phyloP scores from a whole-genome alignment of 2,329 filamentous ascomycete species.

The Eutypa lata region DNA sequence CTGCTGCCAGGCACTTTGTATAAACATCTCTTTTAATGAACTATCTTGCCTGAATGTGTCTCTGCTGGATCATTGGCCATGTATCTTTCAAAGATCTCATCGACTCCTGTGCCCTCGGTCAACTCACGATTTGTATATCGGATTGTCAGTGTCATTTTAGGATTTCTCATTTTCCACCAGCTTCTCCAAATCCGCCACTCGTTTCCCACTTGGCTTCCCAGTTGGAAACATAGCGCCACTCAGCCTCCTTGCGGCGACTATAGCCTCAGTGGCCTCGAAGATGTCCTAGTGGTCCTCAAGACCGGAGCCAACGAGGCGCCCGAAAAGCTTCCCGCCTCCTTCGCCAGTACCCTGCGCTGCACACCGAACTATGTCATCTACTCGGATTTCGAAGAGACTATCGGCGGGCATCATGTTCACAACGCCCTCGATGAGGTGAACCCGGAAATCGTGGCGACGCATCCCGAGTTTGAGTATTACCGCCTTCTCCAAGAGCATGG shows the following conservation, averaged over 20 bases:
- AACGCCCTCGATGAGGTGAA: constrained; percentile 46
- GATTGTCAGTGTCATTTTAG: not conserved
- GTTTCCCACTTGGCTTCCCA: not conserved
- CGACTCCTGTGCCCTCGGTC: not conserved
- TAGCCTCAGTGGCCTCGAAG: constrained; percentile 23
- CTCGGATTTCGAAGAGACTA: constrained; percentile 53
- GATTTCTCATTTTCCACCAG: not conserved
- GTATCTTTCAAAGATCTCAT: not conserved
- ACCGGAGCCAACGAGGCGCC: constrained; percentile 56
- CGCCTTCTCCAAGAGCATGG: constrained; percentile 42
- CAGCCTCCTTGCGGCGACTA: not conserved
- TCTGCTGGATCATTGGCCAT: not conserved
- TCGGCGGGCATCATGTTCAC: constrained; percentile 46
- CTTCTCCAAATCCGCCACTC: not conserved
- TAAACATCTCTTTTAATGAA: too few species aligned
- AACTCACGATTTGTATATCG: not conserved
- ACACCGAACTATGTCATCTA: constrained; percentile 54
- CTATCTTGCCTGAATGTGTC: too few species aligned
- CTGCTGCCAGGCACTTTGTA: too few species aligned
- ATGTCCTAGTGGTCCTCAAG: constrained; percentile 55
- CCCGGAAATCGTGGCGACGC: constrained; percentile 31
- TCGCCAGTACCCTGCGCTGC: constrained; percentile 52
- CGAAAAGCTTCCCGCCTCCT: constrained; percentile 52
- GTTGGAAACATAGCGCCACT: not conserved
- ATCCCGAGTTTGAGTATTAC: constrained; percentile 51